Base-by-base conservation (phyloP, 345 rosid genomes). In the Salix dunnii region DNA sequence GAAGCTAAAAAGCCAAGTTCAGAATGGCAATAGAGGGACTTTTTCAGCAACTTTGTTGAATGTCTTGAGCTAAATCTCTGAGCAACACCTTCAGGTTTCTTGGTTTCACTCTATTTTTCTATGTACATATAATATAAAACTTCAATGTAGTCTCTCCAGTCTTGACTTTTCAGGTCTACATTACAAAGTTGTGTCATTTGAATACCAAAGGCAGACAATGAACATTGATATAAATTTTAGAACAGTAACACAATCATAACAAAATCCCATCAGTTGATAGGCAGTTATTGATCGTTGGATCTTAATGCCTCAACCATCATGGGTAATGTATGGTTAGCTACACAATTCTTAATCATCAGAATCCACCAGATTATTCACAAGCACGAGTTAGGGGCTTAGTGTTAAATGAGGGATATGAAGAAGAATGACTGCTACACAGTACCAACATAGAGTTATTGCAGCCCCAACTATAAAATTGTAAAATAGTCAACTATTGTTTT, bases 381-480 rank as follows among this genome's bases (percentile, higher is more conserved):
- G 27, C 16, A 33, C 35, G 31, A 49, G 38, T 5, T 16, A 25
- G 12, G 35, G 18, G 65, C 94, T 91, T 85, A 95, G 97, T 9
- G 80, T 65, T 69, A 75, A 85, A 78, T 80, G 90, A 64, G 93
- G 94, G 87, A 96, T 89, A 81, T 88, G 97, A 82, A 93, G 90
- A 85, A 96, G 88, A 84, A 96, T 67, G 69, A 82, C 84, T 46
- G 99, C 88, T 75, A 86, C 69, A 64, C 77, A 87, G 79, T 91
- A 96, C 31, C 91, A 79, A 79, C 81, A 88, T 27, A 89, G 25
- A 35, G 92, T 80, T 16, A 96, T 84, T 28, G 88, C 88, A 38
- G 82, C 84, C 67, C 92, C 99, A 1, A 95, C 95, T 35, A 87
- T 18, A 61, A 85, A 79, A 86, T 96, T 92, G 80, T 78, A 77